Percentiles rank a stretch among this genome's conserved stretches.
Conservation (phyloP, 2,329 filamentous ascomycete species). For the Fusarium nanum region DNA sequence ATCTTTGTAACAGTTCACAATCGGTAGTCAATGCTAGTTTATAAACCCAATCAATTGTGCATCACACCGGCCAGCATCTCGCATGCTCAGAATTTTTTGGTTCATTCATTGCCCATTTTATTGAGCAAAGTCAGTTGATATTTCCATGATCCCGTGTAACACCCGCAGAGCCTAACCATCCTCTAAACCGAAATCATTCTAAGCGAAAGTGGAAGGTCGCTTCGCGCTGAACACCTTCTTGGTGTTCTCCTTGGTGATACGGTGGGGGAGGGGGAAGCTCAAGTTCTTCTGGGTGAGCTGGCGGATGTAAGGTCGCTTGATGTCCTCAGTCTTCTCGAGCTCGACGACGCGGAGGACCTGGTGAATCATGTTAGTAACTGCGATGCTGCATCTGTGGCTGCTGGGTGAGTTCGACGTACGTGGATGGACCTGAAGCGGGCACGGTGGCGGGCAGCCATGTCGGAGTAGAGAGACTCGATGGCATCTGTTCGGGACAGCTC, state of each 20-base stretch:
- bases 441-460: slow-evolving; percentile 98
- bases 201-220: slow-evolving; percentile 98
- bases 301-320: slow-evolving; percentile 99
- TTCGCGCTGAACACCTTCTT: slow-evolving; percentile 94
- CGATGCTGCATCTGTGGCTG: neutral
- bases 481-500: slow-evolving; percentile 97
- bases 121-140: slow-evolving; percentile 67
- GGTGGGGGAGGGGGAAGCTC: slow-evolving; percentile 99
- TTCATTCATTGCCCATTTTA: slow-evolving; percentile 61
- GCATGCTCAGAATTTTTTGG: slow-evolving; percentile 52
- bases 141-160: slow-evolving; percentile 72
- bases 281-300: slow-evolving; percentile 95
- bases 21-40: slow-evolving; percentile 40
- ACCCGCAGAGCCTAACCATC: slow-evolving; percentile 67
- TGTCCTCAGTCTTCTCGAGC: slow-evolving; percentile 91
- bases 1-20: slow-evolving; percentile 38
- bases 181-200: slow-evolving; percentile 69
- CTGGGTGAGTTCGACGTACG: slow-evolving; percentile 69
- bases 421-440: slow-evolving; percentile 98
- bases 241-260: slow-evolving; percentile 82
- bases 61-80: slow-evolving; percentile 42
- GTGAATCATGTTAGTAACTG: slow-evolving; percentile 11
- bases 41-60: slow-evolving; percentile 48
- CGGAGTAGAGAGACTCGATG: slow-evolving; percentile 97
- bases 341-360: slow-evolving; percentile 99